A percentile compares a stretch with the other conserved stretches of the same genome.
Conservation (phyloP, 2,329 filamentous ascomycete genomes). For the Emmonsia crescens region DNA sequence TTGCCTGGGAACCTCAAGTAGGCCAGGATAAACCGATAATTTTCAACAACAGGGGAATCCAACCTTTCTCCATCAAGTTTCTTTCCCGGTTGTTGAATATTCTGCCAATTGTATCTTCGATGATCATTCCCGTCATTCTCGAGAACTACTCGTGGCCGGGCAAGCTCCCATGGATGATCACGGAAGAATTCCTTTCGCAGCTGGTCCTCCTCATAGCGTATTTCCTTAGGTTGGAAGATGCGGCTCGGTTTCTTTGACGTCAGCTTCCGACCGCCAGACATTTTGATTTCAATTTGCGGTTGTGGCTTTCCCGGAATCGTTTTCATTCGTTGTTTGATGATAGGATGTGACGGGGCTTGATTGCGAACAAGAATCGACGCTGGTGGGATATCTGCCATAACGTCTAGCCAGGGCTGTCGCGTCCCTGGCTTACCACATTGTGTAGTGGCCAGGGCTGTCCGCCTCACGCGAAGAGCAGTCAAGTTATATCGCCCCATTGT, state of each 20-base stretch:
- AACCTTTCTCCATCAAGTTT: constrained; percentile 77
- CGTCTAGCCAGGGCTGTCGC: constrained; percentile 44
- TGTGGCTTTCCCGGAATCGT: constrained; percentile 15
- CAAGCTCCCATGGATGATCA: constrained; percentile 96
- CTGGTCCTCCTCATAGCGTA: constrained; percentile 73
- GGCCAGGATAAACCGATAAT: not conserved
- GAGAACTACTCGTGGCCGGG: constrained; percentile 71
- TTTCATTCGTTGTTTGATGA: constrained; percentile 28
- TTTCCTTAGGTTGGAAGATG: constrained; percentile 67
- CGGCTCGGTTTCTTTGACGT: constrained; percentile 56
- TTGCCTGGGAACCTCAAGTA: not conserved
- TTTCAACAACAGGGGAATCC: constrained; percentile 15
- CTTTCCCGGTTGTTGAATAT: constrained; percentile 61
- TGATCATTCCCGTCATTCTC: constrained; percentile 78
- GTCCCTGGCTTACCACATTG: constrained; percentile 25
- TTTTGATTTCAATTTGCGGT: constrained; percentile 28
- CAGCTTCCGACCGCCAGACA: constrained; percentile 22
- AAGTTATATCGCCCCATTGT: constrained; percentile 38
- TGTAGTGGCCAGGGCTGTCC: constrained; percentile 30
- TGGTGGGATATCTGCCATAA: constrained; percentile 48
- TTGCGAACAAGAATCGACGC: constrained; percentile 49
- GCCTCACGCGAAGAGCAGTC: constrained; percentile 36
- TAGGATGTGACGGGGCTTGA: constrained; percentile 38
- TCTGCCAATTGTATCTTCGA: constrained; percentile 68
- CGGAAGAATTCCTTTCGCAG: constrained; percentile 74